Base-by-base conservation (phyloP, 2,329 filamentous ascomycete species). In the Didymella segeticola region DNA sequence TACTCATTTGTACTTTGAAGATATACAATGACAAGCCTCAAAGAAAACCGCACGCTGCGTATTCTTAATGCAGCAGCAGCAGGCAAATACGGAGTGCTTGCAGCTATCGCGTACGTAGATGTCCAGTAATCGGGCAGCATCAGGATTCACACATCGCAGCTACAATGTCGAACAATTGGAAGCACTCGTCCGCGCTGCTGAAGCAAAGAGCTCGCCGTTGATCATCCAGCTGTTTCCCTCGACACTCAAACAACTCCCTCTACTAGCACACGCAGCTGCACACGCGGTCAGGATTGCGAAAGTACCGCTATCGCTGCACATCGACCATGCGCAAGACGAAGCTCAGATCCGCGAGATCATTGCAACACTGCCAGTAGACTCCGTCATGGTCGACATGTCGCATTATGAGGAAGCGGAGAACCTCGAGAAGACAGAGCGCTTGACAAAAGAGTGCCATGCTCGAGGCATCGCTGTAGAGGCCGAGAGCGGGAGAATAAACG, bases 321-420 rank as follows among this genome's bases (percentile, higher is more conserved):
- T 80, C 61, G 78, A 80, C 50, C 78, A 80, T 56, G 77, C 77
- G 2, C 78, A 79, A 52, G 70, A 78, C 60, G 75, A 74, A 2
- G 75, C 72, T 3, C 70, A 79, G 26, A 77, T 79, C 47, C 71
- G 72, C 56, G 66, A 66, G 27, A 77, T 77, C 22, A 73, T 74
- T 5, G 58, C 66, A 6, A 80, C 84, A n/a, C 78, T 82, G 4
- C 75, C 76, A 2, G 90, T 90, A 62, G 88, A 90, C 72, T 84
- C 82, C 58, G 89, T 91, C 69, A 90, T 91, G 88, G 84, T 90
- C 0, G 88, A 91, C 70, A 90, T 90, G 87, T 85, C 81, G 50
- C 87, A 90, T 70, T 85, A 88, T 63, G 86, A 89, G 61, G 86
- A 89, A 72, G 86, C 87, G 58, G 86, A 89, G 74, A 90, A 90